Base-by-base conservation (phyloP, 2,329 filamentous ascomycete species). In the Lachnellula occidentalis region DNA sequence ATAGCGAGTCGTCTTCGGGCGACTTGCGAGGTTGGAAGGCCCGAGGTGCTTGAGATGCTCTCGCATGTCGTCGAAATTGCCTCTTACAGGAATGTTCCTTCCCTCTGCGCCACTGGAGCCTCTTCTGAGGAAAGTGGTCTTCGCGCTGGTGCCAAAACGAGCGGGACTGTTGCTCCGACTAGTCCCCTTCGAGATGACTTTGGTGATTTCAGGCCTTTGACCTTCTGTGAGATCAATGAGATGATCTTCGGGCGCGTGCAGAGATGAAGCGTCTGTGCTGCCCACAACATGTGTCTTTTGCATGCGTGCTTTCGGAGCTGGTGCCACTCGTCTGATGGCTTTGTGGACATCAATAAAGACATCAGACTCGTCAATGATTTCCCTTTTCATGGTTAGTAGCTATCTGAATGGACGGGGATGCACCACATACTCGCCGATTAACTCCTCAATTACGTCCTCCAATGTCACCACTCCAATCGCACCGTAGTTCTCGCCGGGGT, bases 271-370 rank as follows among this genome's bases (percentile, higher is more conserved):
- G 1, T 74, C 71, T 21, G 68, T 70, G 31, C 79, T 76, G 54
- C 75, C 73, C 17, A 83, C 69, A 39, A 83, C 73, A 51, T 76
- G 75, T 45, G 74, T 76, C 61, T 80, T 82, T 19, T 77, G 79
- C n/a, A 83, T 79, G 53, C 87, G 82, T 45, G 84, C 84, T 67
- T 90, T 87, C 1, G 92, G 92, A n/a, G 68, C 62, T 52, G 69
- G 61, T 53, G 69, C 57, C 60, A 69, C 61, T 50, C 94, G 88
- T 55, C 94, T 85, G 63, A 99, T 96, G 21, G 94, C 94, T 75
- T 97, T 97, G 77, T 97, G 94, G 2, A 99, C 91, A 70, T 99
- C 94, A 60, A 99, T 87, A 67, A 95, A 99, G 11, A 99, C 94
- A 71, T 99, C 94, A 0, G 92, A 97, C 71, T 99, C 94, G 69